phyloP scores from a whole-genome alignment of 441 rosid genomes.

The Mallotus repandus region DNA sequence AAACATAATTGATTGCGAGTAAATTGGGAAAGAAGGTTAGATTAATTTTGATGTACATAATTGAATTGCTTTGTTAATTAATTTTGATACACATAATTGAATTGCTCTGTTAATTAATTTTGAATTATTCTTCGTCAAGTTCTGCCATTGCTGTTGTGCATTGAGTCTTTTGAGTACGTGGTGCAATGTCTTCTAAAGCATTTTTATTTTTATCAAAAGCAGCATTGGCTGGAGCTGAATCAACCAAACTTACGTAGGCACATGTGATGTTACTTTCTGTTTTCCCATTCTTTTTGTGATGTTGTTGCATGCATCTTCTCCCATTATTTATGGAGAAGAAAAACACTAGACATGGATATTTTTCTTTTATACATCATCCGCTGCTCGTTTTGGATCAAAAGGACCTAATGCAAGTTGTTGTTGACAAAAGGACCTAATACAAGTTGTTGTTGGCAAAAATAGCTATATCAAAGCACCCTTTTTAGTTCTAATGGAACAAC shows the following conservation, averaged over 20 bases:
- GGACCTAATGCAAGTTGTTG: no score
- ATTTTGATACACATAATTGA: no score
- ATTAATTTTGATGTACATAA: no score
- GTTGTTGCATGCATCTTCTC: neutral
- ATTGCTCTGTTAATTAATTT: no score
- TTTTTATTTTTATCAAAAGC: conserved; percentile 86
- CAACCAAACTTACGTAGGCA: conserved; percentile 83
- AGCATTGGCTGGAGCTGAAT: conserved; percentile 86
- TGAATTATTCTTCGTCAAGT: no score
- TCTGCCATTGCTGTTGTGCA: no score
- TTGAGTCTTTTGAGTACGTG: no score
- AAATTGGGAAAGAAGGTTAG: no score
- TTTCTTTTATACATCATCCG: neutral
- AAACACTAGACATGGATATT: neutral
- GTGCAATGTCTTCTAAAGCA: no score
- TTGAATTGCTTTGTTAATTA: no score
- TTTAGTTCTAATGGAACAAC: neutral
- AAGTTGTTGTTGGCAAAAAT: neutral
- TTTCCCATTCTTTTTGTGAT: neutral
- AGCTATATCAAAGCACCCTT: neutral
- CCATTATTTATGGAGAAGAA: neutral
- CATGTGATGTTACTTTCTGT: conserved; percentile 48
- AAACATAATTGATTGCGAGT: no score
- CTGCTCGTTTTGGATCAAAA: neutral
- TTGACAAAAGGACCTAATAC: no score